phyloP scores from a whole-genome alignment of 306 rosid genomes.

The Quercus parvula region DNA sequence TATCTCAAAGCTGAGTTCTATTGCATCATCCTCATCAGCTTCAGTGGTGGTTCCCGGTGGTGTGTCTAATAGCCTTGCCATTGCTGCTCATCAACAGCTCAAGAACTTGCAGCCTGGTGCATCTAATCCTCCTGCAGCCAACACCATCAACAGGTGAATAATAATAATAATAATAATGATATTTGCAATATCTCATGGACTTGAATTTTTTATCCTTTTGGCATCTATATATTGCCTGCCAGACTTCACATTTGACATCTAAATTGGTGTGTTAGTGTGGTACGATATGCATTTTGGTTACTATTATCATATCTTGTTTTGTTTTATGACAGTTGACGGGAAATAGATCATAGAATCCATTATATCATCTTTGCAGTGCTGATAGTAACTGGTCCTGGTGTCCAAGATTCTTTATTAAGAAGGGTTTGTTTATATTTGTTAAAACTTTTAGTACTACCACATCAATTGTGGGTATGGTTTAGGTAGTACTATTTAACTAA shows the following conservation, averaged over 20 bases:
- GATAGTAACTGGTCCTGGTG: not conserved
- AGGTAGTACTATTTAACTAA: too few relatives aligned
- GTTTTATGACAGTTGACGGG: not conserved
- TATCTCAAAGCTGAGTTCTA: slow-evolving; percentile 32
- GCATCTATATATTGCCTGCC: slow-evolving; percentile 4
- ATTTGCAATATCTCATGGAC: not conserved
- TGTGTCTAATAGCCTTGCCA: slow-evolving; percentile 38
- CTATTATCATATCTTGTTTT: not conserved
- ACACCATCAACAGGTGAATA: slow-evolving; percentile 56
- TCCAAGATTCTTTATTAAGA: not conserved
- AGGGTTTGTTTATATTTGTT: not conserved
- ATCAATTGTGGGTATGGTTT: too few relatives aligned
- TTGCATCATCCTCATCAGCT: slow-evolving; percentile 33
- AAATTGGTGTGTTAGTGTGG: not conserved
- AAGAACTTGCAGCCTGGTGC: slow-evolving; percentile 50
- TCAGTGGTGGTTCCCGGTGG: slow-evolving; percentile 34
- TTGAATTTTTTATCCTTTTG: not conserved
- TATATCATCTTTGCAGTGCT: not conserved
- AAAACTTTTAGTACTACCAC: too few relatives aligned
- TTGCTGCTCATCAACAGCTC: slow-evolving; percentile 48
- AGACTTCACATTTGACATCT: not conserved
- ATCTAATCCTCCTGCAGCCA: slow-evolving; percentile 46
- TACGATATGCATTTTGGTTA: not conserved
- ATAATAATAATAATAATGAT: too few relatives aligned
- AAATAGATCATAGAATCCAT: not conserved